Base-by-base conservation (phyloP, 768 basidiomycete species). In the Russula compacta region DNA sequence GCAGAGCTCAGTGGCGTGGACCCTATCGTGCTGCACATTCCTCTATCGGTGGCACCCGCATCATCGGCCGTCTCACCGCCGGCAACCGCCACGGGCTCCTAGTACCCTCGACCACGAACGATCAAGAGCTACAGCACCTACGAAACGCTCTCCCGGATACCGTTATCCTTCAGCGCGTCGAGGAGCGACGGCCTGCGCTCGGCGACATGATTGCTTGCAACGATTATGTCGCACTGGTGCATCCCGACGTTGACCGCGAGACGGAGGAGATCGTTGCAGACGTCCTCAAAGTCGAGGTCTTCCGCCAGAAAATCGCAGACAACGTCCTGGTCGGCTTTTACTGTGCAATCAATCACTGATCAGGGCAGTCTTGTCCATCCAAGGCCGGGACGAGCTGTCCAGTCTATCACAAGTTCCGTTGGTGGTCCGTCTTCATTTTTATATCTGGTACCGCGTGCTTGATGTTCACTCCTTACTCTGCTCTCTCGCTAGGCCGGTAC, bases 201-300 rank as follows among this genome's bases (percentile, higher is more conserved):
- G 97, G 97, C 21, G 98, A 99, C 72, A 95, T 99, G 64, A 95
- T 99, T 72, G 93, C 92, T 12, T 95, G 92, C 77, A 99, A 98
- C 74, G 97, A 99, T 76, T 90, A 98, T 70, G 95, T 99, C 67
- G 97, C 97, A 8, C 87, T 99, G 68, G 97, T 98, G 29, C 97
- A 99, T 73, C 97, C 97, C 8, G 97, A 99, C 67, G 77, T 98
- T 62, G 97, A 98, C 76, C 85, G 97, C 64, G 97, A 98, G 75
- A 99, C 97, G 24, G 97, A 99, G 71, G 97, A 99, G 75, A 98
- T 99, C 76, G 98, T 99, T 74, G 97, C 97, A 33, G 97, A 99
- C 73, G 92, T 97, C 19, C 83, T 99, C 67, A 98, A 98, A 74
- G 97, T 98, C 64, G 97, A 99, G 73, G 97, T 98, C 5, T 99